Evolutionary conservation across 148 eudicot species (phyloP).

Genomic region (Polygonum maritimum): DNA sequence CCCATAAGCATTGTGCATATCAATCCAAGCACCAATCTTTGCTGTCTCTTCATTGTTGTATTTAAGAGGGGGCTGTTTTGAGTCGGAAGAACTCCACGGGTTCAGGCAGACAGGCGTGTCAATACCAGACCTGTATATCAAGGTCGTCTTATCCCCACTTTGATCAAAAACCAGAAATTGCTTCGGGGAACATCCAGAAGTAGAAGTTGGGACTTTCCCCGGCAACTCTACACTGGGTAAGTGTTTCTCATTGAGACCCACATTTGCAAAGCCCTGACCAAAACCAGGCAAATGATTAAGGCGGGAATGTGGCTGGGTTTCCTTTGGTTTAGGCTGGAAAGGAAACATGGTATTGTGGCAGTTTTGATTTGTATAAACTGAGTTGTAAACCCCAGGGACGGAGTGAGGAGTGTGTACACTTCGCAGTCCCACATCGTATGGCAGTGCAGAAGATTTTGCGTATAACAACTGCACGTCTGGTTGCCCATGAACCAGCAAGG

Average conservation of each 20-base stretch:
- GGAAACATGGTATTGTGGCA: slow-evolving; percentile 23
- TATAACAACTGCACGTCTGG: slow-evolving; percentile 30
- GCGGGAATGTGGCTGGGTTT: slow-evolving; percentile 42
- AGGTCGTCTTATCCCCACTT: slow-evolving; percentile 68
- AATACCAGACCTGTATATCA: slow-evolving; percentile 48
- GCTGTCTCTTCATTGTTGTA: not conserved
- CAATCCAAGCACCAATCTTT: not conserved
- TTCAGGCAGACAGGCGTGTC: slow-evolving; percentile 27
- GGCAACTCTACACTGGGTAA: not conserved
- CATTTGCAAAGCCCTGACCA: slow-evolving; percentile 29
- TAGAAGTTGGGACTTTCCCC: slow-evolving; percentile 18
- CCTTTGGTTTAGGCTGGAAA: slow-evolving; percentile 23
- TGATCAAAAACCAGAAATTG: slow-evolving; percentile 88
- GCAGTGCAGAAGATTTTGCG: slow-evolving; percentile 27
- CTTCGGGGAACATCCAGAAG: slow-evolving; percentile 28
- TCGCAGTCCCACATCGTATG: slow-evolving; percentile 29
- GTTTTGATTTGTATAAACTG: slow-evolving; percentile 22
- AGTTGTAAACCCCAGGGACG: slow-evolving; percentile 24
- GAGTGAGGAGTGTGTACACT: slow-evolving; percentile 22
- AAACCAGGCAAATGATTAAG: slow-evolving; percentile 38
- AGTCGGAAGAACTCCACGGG: slow-evolving; percentile 29
- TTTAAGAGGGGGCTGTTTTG: slow-evolving; percentile 23
- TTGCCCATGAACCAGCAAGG: slow-evolving; percentile 35
- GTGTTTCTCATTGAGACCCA: slow-evolving; percentile 8
- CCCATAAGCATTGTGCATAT: slow-evolving; percentile 13